Base-by-base conservation (phyloP, 805 yeast species). In the Pichia eremophila region DNA sequence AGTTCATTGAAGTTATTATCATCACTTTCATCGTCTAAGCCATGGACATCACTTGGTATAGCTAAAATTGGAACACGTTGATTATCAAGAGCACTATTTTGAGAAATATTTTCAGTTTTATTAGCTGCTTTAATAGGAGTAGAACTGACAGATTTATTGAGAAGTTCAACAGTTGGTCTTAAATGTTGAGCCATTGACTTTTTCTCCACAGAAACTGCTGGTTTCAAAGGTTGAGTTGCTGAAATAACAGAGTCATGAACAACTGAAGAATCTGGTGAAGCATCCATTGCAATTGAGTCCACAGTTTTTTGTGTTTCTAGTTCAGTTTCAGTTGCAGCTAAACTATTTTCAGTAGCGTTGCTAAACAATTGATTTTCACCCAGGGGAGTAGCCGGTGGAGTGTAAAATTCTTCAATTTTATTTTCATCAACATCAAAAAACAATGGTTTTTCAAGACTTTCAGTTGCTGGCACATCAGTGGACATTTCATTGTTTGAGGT, bases 141-240 rank as follows among this genome's bases (percentile, higher is more conserved):
- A 14, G 31, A 41, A 5, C 14, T n/a, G 15, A 12, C 29, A 5
- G 40, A 10, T 36, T 41, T 32, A 19, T 48, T 51, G 14, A 68
- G 65, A 12, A 57, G 40, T 2, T 55, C 54, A 11, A 56, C 56
- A 12, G 43, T 41, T 15, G 75, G 66, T 46, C 78, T 69, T 19
- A 75, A 51, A 45, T 72, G 71, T 47, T 73, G 73, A 6, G 80
- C 80, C 73, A 75, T 71, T 12, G 51, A 47, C 28, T 50, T 48
- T 19, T 40, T 41, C 3, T 17, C 39, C 2, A 11, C 15, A 17
- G 41, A 31, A 15, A 38, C 17, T 12, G 38, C 15, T 7, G 18
- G 35, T 2, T 19, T 34, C 11, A 19, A 6, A 27, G 46, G 41
- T n/a, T 39, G 29, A 15, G 45, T 44, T 17, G 41, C n/a, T 27